These are phyloP conservation scores for Syzygium malaccense DNA, from an alignment of 441 rosid species.

Conservation along the genomic window DNA sequence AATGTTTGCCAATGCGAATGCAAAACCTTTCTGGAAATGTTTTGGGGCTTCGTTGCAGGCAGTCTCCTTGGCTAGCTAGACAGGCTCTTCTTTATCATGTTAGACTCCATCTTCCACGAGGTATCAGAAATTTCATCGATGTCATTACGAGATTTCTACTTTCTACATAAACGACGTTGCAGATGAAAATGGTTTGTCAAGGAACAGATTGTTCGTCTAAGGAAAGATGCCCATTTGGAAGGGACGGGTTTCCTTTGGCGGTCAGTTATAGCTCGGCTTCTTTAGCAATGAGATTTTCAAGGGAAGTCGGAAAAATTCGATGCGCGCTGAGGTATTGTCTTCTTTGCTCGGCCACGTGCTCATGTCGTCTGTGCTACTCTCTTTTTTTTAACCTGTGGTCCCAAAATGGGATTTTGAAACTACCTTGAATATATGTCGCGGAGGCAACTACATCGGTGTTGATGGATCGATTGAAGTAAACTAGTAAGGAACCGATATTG, in stretches of 20 bases:
- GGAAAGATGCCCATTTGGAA: neutral
- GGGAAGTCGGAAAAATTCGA: neutral
- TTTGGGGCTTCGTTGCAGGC: neutral
- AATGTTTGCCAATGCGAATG: neutral
- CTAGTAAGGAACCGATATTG: neutral
- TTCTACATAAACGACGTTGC: neutral
- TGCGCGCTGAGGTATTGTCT: neutral
- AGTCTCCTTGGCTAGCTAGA: slow-evolving; percentile 11
- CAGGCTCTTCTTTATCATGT: slow-evolving; percentile 9
- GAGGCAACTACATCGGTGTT: neutral
- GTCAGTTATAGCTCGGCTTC: neutral
- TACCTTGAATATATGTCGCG: neutral
- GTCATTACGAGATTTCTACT: neutral
- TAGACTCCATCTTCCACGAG: neutral
- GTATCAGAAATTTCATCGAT: neutral
- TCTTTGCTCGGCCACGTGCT: neutral
- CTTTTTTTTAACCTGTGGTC: neutral
- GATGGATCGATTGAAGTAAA: neutral
- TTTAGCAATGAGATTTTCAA: neutral
- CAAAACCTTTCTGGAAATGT: neutral
- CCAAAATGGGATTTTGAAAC: neutral
- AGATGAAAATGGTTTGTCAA: neutral
- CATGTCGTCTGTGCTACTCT: neutral
- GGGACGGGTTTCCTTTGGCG: neutral
- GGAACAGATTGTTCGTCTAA: neutral